Evolutionary conservation across 2,329 filamentous ascomycete species (phyloP).

Genomic region (Pseudogymnoascus sp.): DNA sequence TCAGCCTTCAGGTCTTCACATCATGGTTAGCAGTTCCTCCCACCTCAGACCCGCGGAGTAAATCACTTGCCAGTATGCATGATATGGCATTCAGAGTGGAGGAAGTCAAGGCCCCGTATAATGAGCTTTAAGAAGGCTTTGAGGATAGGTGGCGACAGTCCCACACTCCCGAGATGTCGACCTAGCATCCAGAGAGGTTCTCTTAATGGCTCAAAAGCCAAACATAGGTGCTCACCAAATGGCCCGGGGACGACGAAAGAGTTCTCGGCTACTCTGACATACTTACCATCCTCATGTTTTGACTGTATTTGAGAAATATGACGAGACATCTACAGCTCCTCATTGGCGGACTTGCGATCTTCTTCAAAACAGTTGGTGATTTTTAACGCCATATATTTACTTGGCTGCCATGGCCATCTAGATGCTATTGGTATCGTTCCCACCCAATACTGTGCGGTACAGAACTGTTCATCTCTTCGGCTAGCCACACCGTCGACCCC

Average conservation of each 20-base stretch:
- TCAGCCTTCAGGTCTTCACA: neutral
- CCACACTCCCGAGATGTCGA: neutral
- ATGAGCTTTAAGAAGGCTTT: conserved; percentile 12
- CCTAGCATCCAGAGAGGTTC: conserved; percentile 16
- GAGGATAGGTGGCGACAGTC: conserved; percentile 12
- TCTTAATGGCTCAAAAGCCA: conserved; percentile 15
- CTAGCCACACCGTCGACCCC: conserved; percentile 28
- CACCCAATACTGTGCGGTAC: conserved; percentile 20
- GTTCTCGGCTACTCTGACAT: neutral
- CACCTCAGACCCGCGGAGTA: neutral
- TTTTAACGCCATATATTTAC: neutral
- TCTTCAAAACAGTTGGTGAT: neutral
- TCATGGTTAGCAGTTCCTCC: neutral
- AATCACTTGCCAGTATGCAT: conserved; percentile 18
- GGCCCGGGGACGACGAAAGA: conserved; percentile 2
- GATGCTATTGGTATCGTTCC: neutral
- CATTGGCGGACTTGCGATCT: neutral
- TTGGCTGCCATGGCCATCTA: neutral
- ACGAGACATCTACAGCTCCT: neutral
- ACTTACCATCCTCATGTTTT: neutral
- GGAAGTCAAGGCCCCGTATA: conserved; percentile 16
- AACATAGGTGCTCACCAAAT: conserved; percentile 13
- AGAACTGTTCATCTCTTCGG: conserved; percentile 19
- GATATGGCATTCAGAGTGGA: conserved; percentile 18
- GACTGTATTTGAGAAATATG: neutral